Evolutionary conservation across 2,329 filamentous ascomycete species (phyloP), one percentile per base, ranked within the genome.

Genomic region (Colletotrichum orchidophilum): DNA sequence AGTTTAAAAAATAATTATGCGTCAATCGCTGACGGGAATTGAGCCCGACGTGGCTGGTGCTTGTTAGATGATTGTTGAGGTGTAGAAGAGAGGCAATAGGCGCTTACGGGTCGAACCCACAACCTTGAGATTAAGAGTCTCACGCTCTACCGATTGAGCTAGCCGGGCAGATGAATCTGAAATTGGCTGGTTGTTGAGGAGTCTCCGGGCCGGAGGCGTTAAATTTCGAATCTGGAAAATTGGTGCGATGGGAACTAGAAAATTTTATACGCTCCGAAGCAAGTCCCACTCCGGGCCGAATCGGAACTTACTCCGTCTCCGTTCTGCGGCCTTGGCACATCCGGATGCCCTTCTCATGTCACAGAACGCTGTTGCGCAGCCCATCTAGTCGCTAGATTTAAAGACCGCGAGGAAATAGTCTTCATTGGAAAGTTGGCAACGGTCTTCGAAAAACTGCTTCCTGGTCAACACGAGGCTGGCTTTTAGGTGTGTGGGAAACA

Each of bases 91-190:
- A 3, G 39, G 1, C 18, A 9, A 1, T 3, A 18, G 18, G n/a
- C n/a, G n/a, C 27, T 61, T 26, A 26, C 42, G 63, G 67, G 57
- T 86, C 84, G 84, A 87, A 88, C 87, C 84, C 84, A 82, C 84
- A 87, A 83, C 84, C 85, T 87, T 86, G 83, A 87, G 85, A 86
- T 87, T 88, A 88, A 88, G 90, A 91, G 90, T 91, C 89, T 90
- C 86, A 91, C 89, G 89, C 89, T 92, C 90, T 92, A 91, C 87
- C 87, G 87, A 90, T 90, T 90, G 88, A 90, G 88, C 88, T 90
- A 90, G 85, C 86, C 85, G 83, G 86, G 86, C 85, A 24, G 54
- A 54, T 8, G 9, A 35, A 21, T 39, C 54, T 58, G 54, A 39
- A 3, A 39, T 35, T 39, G 54, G 31, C 57, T 46, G 33, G 15